Percentiles rank a stretch among this genome's conserved stretches.
phyloP scores from a whole-genome alignment of 2,329 filamentous ascomycete genomes.

The Xylariaceae sp. region DNA sequence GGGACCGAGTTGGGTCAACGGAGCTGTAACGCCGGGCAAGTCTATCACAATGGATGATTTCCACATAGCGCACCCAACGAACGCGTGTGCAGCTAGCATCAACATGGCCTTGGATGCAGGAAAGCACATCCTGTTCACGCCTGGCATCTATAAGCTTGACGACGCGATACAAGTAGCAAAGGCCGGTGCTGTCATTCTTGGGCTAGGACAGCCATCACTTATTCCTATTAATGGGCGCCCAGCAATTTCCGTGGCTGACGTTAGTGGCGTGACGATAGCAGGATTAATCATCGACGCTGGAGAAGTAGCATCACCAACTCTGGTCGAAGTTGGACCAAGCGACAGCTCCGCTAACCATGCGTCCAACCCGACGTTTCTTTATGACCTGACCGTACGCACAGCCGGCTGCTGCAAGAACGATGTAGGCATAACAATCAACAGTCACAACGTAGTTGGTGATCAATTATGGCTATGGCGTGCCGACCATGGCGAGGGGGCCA shows the following conservation, averaged over 20 bases:
- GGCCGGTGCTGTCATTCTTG: conserved; percentile 39
- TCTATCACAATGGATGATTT: conserved; percentile 40
- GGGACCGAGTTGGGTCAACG: conserved; percentile 39
- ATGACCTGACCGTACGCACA: conserved; percentile 42
- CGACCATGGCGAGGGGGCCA: conserved; percentile 40
- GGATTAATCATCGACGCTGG: conserved; percentile 43
- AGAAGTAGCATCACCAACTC: conserved; percentile 33
- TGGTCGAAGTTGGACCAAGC: conserved; percentile 39
- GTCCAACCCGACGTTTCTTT: conserved; percentile 41
- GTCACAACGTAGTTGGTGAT: conserved; percentile 40
- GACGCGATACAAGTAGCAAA: conserved; percentile 33
- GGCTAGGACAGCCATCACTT: conserved; percentile 41
- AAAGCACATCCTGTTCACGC: conserved; percentile 41
- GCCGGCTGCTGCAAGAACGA: conserved; percentile 38
- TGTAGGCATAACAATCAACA: conserved; percentile 40
- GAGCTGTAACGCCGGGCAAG: conserved; percentile 34
- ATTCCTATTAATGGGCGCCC: conserved; percentile 36
- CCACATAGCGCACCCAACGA: conserved; percentile 34
- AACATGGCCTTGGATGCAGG: conserved; percentile 38
- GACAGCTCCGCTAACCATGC: conserved; percentile 33
- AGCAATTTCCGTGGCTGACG: conserved; percentile 37
- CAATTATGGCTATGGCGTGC: conserved; percentile 45
- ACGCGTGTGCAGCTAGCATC: conserved; percentile 33
- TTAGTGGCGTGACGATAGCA: conserved; percentile 41
- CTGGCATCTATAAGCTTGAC: conserved; percentile 42